Evolutionary conservation across 2,329 filamentous ascomycete genomes (phyloP).

Genomic region (Alternaria gansuensis): DNA sequence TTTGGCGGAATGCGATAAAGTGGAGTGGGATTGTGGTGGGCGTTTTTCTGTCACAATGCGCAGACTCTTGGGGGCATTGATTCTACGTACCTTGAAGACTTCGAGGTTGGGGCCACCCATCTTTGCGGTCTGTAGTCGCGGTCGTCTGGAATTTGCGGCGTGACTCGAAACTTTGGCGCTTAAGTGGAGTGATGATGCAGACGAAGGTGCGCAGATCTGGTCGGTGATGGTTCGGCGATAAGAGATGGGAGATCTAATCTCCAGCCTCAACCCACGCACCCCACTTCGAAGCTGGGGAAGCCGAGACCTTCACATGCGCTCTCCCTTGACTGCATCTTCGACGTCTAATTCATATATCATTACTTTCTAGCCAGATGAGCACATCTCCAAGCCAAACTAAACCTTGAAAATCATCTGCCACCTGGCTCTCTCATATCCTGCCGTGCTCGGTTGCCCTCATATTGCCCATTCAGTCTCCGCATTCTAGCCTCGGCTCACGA

Average conservation of each 20-base stretch:
- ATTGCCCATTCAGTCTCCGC: conserved; percentile 24
- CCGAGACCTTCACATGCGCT: conserved; percentile 10
- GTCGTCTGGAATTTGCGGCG: conserved; percentile 4
- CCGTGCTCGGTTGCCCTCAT: background rate
- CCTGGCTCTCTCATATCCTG: background rate
- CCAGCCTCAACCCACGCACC: conserved; percentile 10
- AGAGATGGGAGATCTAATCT: conserved; percentile 13
- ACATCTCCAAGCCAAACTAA: too few species aligned
- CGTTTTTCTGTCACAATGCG: background rate
- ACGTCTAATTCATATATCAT: background rate
- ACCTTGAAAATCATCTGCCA: background rate
- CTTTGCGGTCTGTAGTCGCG: conserved; percentile 39
- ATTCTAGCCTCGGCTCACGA: conserved; percentile 35
- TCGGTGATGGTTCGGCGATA: conserved; percentile 20
- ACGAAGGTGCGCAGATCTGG: conserved; percentile 15
- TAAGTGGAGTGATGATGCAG: conserved; percentile 17
- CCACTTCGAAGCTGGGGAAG: conserved; percentile 14
- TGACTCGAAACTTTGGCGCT: conserved; percentile 5
- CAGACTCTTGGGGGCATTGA: background rate
- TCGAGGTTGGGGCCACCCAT: conserved; percentile 91
- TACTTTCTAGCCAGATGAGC: too few species aligned
- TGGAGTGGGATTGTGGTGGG: conserved; percentile 11
- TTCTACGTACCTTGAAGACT: conserved; percentile 79
- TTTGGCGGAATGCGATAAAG: background rate
- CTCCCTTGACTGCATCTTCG: background rate